These are phyloP conservation scores for Herpotrichia juniperi DNA, from an alignment of 2,329 filamentous ascomycete genomes.

Conservation along the genomic window DNA sequence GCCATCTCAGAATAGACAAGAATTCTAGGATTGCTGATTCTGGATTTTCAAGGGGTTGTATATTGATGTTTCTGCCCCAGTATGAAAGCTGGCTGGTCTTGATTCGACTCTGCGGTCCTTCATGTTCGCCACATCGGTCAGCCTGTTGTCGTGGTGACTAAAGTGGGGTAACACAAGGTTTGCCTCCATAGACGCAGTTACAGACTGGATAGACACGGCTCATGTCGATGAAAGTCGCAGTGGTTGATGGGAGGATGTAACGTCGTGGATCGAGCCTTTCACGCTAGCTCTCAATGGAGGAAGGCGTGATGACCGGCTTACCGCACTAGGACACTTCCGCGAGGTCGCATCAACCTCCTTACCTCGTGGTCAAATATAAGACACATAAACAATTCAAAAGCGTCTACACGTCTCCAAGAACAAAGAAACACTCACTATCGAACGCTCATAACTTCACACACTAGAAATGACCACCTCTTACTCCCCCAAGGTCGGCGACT, in stretches of 20 bases:
- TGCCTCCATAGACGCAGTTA: neutral
- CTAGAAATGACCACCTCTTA: constrained; percentile 33
- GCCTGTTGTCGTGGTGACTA: neutral
- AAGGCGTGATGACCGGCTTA: constrained; percentile 2
- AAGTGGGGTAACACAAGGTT: neutral
- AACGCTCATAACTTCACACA: neutral
- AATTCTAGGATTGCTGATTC: too few species aligned
- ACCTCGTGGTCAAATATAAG: neutral
- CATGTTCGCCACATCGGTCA: neutral
- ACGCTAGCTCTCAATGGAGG: neutral
- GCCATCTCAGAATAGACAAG: too few species aligned
- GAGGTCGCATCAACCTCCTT: neutral
- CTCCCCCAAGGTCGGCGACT: constrained; percentile 51
- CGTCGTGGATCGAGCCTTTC: neutral
- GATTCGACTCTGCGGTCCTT: too few species aligned
- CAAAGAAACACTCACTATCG: neutral
- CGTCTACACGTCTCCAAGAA: neutral
- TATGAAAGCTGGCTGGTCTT: too few species aligned
- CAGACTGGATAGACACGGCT: neutral
- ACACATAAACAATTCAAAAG: neutral
- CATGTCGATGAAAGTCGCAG: neutral
- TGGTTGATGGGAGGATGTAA: constrained; percentile 1
- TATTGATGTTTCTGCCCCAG: too few species aligned
- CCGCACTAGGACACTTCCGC: constrained; percentile 2
- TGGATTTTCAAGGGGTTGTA: too few species aligned